Base-by-base conservation (phyloP, 306 rosid species). In the Casuarina equisetifolia region DNA sequence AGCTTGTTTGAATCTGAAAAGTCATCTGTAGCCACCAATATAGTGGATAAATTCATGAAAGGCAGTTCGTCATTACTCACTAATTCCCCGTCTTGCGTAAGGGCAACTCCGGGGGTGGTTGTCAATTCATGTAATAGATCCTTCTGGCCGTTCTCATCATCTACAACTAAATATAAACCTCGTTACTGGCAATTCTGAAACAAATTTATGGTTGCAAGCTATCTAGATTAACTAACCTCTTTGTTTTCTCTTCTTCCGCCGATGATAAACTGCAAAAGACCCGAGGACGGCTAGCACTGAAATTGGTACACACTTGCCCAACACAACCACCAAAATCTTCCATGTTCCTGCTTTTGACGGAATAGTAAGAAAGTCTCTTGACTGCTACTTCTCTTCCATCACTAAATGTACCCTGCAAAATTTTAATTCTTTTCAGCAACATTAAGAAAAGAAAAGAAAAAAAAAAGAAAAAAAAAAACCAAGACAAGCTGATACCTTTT, bases 351-450 rank as follows among this genome's bases (percentile, higher is more conserved):
- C 36, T 51, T 66, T 46, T 63, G 32, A 25, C 32, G 32, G 94
- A 93, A 54, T 77, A 51, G 8, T 67, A 69, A n/a, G 90, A 91
- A 4, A 90, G 87, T 80, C 96, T 93, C 82, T 93, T 93, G 58
- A 90, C 81, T 6, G 96, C 97, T 11, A 89, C 92, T 81, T 75
- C 86, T 69, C 82, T 79, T 64, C 94, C 94, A 84, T 86, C 81
- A 52, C 79, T 43, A 32, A 87, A 76, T 70, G 74, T 9, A 12
- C 88, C 90, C 90, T 84, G 6, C 53, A 74, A 78, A 80, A 36
- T 15, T 8, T 9, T 10, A 55, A 38, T 44, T n/a, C 9, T 17
- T 40, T 20, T 9, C 10, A 43, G 17, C 4, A 67, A 17, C 35
- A 66, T 67, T 2, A 63, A 63, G 15, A 32, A 19, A 46, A 50